Base-by-base conservation (phyloP, 1,139 yeast genomes). In the Scheffersomyces parashehatae region DNA sequence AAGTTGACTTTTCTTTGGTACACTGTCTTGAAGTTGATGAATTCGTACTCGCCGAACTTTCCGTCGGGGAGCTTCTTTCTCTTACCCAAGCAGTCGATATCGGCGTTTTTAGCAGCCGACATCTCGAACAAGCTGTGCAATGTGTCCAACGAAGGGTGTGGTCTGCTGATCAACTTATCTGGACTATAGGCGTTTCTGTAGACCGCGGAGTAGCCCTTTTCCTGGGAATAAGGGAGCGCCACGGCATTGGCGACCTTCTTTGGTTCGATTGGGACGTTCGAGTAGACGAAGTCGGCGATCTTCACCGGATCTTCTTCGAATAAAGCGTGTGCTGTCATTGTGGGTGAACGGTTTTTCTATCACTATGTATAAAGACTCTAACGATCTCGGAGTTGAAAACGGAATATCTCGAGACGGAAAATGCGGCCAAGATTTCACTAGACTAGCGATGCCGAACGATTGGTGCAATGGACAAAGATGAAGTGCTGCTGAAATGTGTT, bases 101-200 rank as follows among this genome's bases (percentile, higher is more conserved):
- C 56, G 4, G 77, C 75, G 52, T 63, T 60, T 29, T 58, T 49
- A 7, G 62, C 54, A 4, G 62, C 72, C 0, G 81, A 54, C 37
- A 69, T 64, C 42, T 73, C 70, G 58, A 83, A 81, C 37, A 75
- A 64, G 24, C 74, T 75, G 52, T 76, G 70, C 30, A 75, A 64
- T 2, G 89, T 83, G 36, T 59, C 58, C 44, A 85, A 58, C 2
- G 68, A 56, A 3, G 85, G 81, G 51, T 82, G 84, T 16, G 78
- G 71, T 5, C 43, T 46, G 10, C 71, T 60, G 29, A 77, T 53
- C 44, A 84, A 65, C 15, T 58, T 51, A 15, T 76, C 70, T 2
- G 64, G 65, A 4, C 71, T 56, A 36, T 51, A 54, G 1, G 58
- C 61, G 56, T 78, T 81, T 55, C 89, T 67, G 59, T 78, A 85